Percentiles rank a stretch among this genome's conserved stretches.
phyloP scores from a whole-genome alignment of 805 yeast species.

The Zygotorulaspora chibaensis region DNA sequence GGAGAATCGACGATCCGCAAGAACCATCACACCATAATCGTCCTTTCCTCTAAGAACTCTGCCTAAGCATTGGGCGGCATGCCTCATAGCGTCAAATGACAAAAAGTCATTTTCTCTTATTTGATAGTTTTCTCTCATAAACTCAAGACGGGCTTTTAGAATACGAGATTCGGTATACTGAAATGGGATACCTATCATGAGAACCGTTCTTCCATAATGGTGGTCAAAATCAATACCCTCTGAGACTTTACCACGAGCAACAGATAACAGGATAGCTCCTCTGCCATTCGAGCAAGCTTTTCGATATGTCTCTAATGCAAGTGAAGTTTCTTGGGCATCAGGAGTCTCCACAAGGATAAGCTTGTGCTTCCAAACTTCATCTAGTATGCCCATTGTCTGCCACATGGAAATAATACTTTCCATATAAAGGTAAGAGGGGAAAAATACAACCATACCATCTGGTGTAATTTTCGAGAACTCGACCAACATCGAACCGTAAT shows the following conservation, averaged over 20 bases:
- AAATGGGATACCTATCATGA: constrained; percentile 98
- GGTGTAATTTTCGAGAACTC: constrained; percentile 96
- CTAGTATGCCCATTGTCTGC: constrained; percentile 98
- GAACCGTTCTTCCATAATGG: constrained; percentile 94
- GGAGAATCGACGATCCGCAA: constrained; percentile 90
- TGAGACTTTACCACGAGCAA: constrained; percentile 97
- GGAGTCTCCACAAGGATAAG: constrained; percentile 95
- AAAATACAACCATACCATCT: constrained; percentile 96
- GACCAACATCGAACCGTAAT: constrained; percentile 86
- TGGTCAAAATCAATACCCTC: constrained; percentile 99
- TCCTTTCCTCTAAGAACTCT: constrained; percentile 96
- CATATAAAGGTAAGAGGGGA: constrained; percentile 96
- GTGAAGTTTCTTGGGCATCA: constrained; percentile 95
- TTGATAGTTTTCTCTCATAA: constrained; percentile 85
- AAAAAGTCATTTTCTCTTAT: constrained; percentile 91
- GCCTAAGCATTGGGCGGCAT: constrained; percentile 98
- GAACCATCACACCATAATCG: constrained; percentile 97
- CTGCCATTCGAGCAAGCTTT: constrained; percentile 96
- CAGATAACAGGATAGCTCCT: constrained; percentile 93
- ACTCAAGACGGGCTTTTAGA: constrained; percentile 89
- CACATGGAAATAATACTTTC: constrained; percentile 97
- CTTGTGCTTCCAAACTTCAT: constrained; percentile 98
- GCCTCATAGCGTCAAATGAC: constrained; percentile 99
- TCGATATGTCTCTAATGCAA: constrained; percentile 92
- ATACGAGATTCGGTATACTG: constrained; percentile 98